Percentiles rank a stretch among this genome's conserved stretches.
phyloP scores from a whole-genome alignment of 768 basidiomycete genomes.

The Leccinum subtestaceum region DNA sequence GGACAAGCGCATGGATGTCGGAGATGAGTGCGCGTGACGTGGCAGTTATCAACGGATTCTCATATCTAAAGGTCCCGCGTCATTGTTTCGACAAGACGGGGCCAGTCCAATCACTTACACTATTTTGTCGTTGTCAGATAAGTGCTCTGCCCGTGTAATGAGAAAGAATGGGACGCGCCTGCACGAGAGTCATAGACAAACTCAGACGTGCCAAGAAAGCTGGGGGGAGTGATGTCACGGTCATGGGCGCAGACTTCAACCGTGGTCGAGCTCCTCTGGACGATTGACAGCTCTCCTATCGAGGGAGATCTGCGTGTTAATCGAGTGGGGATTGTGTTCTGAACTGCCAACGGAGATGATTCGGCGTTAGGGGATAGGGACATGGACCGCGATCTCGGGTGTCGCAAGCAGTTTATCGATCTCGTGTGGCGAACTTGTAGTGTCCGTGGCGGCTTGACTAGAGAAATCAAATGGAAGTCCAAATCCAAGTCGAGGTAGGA shows the following conservation, averaged over 20 bases:
- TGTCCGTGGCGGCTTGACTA: not conserved
- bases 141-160: slow-evolving; percentile 1
- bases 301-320: slow-evolving; percentile 10
- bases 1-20: slow-evolving; percentile 64
- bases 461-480: not conserved
- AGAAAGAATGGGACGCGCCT: slow-evolving; percentile 40
- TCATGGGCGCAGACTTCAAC: slow-evolving; percentile 69
- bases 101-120: slow-evolving; percentile 26
- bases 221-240: slow-evolving; percentile 42
- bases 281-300: slow-evolving; percentile 28
- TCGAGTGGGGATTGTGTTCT: not conserved
- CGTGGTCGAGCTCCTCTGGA: slow-evolving; percentile 52
- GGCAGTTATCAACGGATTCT: slow-evolving; percentile 76
- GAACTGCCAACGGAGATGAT: not conserved
- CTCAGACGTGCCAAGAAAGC: slow-evolving; percentile 52
- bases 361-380: slow-evolving; percentile 7
- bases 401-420: not conserved
- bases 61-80: slow-evolving; percentile 48
- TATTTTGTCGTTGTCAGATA: slow-evolving; percentile 9
- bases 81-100: slow-evolving; percentile 3
- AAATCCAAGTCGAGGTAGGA: not conserved
- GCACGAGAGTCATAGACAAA: slow-evolving; percentile 72
- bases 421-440: not conserved
- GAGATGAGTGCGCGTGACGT: slow-evolving; percentile 69
- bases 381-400: slow-evolving; percentile 3